Evolutionary conservation across 257 asterid species (phyloP).

Genomic region (Solanum paucissectum): DNA sequence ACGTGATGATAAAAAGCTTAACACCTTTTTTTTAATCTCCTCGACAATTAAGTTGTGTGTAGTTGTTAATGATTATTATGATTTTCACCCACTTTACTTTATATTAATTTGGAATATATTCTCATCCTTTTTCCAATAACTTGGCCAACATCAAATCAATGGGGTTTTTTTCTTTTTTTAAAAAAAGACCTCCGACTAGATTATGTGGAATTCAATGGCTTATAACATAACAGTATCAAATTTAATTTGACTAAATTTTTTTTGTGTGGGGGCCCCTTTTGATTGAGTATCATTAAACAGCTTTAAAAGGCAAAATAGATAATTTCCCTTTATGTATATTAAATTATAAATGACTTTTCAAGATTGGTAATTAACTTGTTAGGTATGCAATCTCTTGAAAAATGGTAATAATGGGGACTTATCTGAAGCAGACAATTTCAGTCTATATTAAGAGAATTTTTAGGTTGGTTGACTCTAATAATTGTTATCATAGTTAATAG

Average conservation of each 20-base stretch:
- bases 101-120: slow-evolving; percentile 6
- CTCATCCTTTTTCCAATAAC: slow-evolving; percentile 2
- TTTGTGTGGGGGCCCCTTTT: neutral
- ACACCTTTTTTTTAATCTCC: neutral
- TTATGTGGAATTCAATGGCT: neutral
- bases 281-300: neutral
- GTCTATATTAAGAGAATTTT: neutral
- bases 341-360: neutral
- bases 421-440: neutral
- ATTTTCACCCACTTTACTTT: neutral
- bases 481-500: neutral
- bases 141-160: slow-evolving; percentile 12
- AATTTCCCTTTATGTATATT: neutral
- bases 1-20: no score
- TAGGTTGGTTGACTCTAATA: neutral
- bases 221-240: neutral
- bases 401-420: neutral
- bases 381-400: neutral
- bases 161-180: no score
- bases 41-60: neutral
- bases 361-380: neutral
- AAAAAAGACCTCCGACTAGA: neutral
- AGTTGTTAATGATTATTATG: neutral
- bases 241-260: neutral
- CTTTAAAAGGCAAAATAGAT: neutral